Conservation (phyloP, 257 asterid genomes). For the Penstemon barbatus region DNA sequence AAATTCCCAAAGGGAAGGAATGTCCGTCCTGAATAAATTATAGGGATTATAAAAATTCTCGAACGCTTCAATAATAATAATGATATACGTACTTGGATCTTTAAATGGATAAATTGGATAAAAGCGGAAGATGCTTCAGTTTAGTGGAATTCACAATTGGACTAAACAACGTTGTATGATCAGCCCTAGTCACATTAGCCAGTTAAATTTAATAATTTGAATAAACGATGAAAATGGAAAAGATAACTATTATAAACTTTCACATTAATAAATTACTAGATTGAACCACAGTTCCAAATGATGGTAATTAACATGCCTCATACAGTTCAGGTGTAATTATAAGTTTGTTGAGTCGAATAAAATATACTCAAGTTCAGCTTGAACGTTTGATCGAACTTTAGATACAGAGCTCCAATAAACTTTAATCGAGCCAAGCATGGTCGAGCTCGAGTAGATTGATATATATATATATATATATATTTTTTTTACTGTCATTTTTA, state of each 20-base stretch:
- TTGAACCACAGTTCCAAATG: background rate
- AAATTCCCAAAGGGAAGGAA: constrained; percentile 30
- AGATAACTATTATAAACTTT: background rate
- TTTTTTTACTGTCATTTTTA: no score
- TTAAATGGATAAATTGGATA: constrained; percentile 22
- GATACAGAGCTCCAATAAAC: no score
- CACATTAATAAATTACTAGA: background rate
- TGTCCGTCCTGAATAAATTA: constrained; percentile 31
- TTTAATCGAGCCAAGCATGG: no score
- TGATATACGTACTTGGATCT: constrained; percentile 21
- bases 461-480: no score
- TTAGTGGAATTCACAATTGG: constrained; percentile 48
- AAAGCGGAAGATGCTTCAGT: constrained; percentile 39
- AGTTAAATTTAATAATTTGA: constrained; percentile 11
- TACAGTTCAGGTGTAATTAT: no score
- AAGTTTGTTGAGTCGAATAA: no score
- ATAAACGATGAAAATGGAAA: constrained; percentile 13
- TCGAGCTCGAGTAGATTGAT: no score
- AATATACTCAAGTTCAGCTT: no score
- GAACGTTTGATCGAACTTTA: no score
- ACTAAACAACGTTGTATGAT: constrained; percentile 37
- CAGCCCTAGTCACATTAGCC: constrained; percentile 32
- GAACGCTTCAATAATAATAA: constrained; percentile 23
- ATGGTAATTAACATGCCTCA: no score
- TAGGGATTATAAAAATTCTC: constrained; percentile 9